Evolutionary conservation across 371 early-diverging fungal species (phyloP), one percentile per base, ranked within the genome.

Genomic region (Phascolomyces articulosus): DNA sequence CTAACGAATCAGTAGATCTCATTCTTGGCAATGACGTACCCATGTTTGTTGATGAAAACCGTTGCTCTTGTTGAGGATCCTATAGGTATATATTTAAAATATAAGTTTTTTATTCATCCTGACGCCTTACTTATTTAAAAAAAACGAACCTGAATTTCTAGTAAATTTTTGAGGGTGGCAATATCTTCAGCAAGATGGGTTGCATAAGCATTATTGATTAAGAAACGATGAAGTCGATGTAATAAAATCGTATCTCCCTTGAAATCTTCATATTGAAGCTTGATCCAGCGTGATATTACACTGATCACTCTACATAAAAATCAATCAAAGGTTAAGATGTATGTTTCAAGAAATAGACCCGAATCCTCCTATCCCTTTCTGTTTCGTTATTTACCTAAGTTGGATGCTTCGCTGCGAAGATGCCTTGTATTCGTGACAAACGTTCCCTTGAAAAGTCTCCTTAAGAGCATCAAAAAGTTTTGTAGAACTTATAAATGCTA

Each of bases 241-340:
- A 78, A 72, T 3, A 90, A 64, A 6, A 55, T 51, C 1, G 62
- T 48, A 59, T 88, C 73, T 6, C 62, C 64, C 23, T 74, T 83
- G 61, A 91, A 88, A 49, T 88, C 85, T 54, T 86, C 82, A 49
- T 74, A 84, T 55, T 84, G 84, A 8, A 90, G 61, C 44, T 74
- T 73, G 2, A 88, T 72, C 92, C 92, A 91, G 10, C 88, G 82
- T 15, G 77, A 55, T 26, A 91, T 64, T 0, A 88, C 87, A 47
- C 78, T 75, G 1, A 91, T 66, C 8, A 90, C 83, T 57, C 86
- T 91, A 62, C 6, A n/a, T n/a, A n/a, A n/a, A n/a, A n/a, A n/a
- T n/a, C n/a, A n/a, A n/a, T n/a, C n/a, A n/a, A n/a, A n/a, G n/a
- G n/a, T n/a, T n/a, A n/a, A n/a, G n/a, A n/a, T n/a, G n/a, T n/a